Percentiles rank a stretch among this genome's conserved stretches.
These are phyloP conservation scores for Phytophthora kernoviae DNA, from an alignment of 352 stramenopile genomes.

Conservation along the genomic window DNA sequence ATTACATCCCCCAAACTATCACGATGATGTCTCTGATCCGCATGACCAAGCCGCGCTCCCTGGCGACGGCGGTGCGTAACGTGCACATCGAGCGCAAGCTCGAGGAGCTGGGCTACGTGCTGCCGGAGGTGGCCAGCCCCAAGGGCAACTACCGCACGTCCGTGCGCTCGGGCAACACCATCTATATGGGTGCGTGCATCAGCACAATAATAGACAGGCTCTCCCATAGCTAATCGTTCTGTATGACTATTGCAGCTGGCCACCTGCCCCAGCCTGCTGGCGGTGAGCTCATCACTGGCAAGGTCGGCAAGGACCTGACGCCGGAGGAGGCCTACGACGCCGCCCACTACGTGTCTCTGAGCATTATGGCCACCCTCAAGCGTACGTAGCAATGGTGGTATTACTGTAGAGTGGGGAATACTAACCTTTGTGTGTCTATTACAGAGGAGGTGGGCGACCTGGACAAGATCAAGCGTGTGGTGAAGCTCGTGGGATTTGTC, in stretches of 20 bases:
- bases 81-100: constrained; percentile 88
- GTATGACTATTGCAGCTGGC: constrained; percentile 44
- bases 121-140: constrained; percentile 80
- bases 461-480: constrained; percentile 93
- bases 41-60: constrained; percentile 26
- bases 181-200: constrained; percentile 63
- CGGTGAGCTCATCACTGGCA: constrained; percentile 86
- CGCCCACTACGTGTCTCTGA: constrained; percentile 89
- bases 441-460: constrained; percentile 90
- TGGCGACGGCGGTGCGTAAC: constrained; percentile 43
- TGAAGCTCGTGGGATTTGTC: constrained; percentile 97
- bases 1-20: neutral
- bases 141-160: constrained; percentile 92
- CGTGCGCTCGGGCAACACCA: constrained; percentile 81
- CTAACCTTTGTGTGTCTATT: constrained; percentile 4
- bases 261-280: constrained; percentile 77
- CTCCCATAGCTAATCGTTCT: no score
- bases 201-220: no score
- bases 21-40: constrained; percentile 41
- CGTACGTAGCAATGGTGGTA: constrained; percentile 36
- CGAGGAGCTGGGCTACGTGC: constrained; percentile 82
- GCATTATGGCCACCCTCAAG: constrained; percentile 92
- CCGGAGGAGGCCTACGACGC: constrained; percentile 92
- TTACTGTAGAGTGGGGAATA: no score
- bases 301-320: constrained; percentile 89